phyloP scores from a whole-genome alignment of 75 land plant species.

The Cunninghamia lanceolata region DNA sequence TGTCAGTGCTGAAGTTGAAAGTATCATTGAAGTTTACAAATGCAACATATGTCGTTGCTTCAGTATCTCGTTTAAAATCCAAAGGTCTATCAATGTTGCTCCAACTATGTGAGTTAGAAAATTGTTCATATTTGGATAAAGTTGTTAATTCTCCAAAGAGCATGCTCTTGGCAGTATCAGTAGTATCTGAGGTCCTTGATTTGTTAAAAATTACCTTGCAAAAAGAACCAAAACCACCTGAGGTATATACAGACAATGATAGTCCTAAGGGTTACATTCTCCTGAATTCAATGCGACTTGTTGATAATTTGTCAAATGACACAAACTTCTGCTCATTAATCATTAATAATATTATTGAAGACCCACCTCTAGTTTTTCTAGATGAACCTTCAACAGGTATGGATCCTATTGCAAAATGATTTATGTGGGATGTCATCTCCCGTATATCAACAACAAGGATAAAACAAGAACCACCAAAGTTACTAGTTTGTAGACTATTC shows the following conservation, averaged over 20 bases:
- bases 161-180: constrained; percentile 42
- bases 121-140: constrained; percentile 47
- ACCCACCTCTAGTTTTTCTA: no score
- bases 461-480: no score
- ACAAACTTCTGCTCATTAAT: constrained; percentile 44
- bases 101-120: constrained; percentile 44
- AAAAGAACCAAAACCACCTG: constrained; percentile 17
- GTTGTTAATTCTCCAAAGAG: constrained; percentile 35
- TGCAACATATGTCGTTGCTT: constrained; percentile 27
- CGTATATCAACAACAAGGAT: no score
- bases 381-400: no score
- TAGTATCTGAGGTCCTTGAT: no score
- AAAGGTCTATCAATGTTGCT: constrained; percentile 37
- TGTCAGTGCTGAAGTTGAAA: constrained; percentile 38
- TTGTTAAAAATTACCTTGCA: no score
- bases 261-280: constrained; percentile 28
- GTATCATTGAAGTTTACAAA: constrained; percentile 22
- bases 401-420: no score
- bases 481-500: no score
- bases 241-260: constrained; percentile 12
- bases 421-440: no score
- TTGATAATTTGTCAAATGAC: constrained; percentile 50
- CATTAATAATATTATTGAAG: constrained; percentile 44
- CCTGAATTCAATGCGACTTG: constrained; percentile 38
- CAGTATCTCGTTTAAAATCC: constrained; percentile 45